Evolutionary conservation across 495 filamentous ascomycete genomes (phyloP).

Genomic region (Bombardia bombarda): DNA sequence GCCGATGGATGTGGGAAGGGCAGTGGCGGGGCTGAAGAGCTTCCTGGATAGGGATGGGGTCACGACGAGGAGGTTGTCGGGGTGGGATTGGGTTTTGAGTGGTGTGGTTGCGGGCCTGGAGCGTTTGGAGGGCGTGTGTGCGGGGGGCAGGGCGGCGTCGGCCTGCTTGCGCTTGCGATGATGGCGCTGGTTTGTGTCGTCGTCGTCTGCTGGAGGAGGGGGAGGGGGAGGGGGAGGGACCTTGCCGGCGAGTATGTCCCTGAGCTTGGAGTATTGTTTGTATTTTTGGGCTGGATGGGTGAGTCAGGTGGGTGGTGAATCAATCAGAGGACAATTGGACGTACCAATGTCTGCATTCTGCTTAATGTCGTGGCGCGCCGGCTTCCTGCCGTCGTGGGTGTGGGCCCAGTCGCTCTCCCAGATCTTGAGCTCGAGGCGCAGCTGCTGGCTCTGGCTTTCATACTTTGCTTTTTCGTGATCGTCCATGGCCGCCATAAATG

Average conservation of each 20-base stretch:
- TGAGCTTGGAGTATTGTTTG: conserved; percentile 74
- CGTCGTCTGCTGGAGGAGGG: conserved; percentile 22
- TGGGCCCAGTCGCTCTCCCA: conserved; percentile 77
- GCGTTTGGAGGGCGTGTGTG: conserved; percentile 40
- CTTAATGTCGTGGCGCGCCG: conserved; percentile 80
- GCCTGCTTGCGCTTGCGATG: conserved; percentile 27
- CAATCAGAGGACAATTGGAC: conserved; percentile 2
- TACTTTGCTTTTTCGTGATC: conserved; percentile 27
- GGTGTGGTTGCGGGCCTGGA: conserved; percentile 27
- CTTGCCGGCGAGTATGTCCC: conserved; percentile 51
- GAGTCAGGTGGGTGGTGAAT: neutral
- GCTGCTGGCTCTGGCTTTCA: conserved; percentile 32
- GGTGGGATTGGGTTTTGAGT: conserved; percentile 20
- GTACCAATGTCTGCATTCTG: conserved; percentile 72
- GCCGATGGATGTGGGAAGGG: conserved; percentile 53
- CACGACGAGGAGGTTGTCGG: conserved; percentile 40
- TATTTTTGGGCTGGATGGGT: conserved; percentile 70
- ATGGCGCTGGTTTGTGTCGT: conserved; percentile 24
- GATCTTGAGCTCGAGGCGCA: conserved; percentile 72
- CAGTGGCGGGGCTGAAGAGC: conserved; percentile 52
- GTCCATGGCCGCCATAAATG: conserved; percentile 31
- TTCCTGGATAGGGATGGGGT: conserved; percentile 51
- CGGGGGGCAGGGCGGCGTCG: conserved; percentile 26
- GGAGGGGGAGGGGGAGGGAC: conserved; percentile 16
- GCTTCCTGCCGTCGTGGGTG: conserved; percentile 64